Conservation (phyloP, 768 basidiomycete genomes). For the Imleria badia region DNA sequence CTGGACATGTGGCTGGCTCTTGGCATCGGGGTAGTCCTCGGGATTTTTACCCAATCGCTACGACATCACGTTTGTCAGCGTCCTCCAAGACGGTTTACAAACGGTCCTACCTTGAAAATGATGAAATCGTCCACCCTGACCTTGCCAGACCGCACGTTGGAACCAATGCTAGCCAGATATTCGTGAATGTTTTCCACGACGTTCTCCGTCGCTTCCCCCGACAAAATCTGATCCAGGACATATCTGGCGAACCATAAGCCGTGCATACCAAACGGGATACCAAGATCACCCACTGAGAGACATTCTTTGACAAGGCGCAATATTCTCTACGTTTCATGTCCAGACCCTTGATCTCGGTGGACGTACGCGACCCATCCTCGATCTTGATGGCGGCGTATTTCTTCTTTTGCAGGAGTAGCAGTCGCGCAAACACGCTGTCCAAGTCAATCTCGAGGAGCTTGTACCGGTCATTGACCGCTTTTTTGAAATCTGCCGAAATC, state of each 20-base stretch:
- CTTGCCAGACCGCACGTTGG: slow-evolving; percentile 74
- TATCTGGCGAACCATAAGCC: slow-evolving; percentile 50
- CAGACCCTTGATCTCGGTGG: slow-evolving; percentile 91
- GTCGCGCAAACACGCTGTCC: slow-evolving; percentile 89
- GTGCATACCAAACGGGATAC: not conserved
- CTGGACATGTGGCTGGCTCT: slow-evolving; percentile 94
- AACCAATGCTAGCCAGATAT: slow-evolving; percentile 74
- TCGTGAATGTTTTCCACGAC: slow-evolving; percentile 94
- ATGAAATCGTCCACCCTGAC: slow-evolving; percentile 92
- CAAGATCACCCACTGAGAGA: slow-evolving; percentile 72
- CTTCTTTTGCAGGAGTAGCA: slow-evolving; percentile 95
- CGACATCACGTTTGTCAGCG: not conserved
- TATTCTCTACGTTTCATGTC: slow-evolving; percentile 99
- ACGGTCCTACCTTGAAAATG: slow-evolving; percentile 74
- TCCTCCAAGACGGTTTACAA: not conserved
- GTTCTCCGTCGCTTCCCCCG: slow-evolving; percentile 84
- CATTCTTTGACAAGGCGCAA: slow-evolving; percentile 85
- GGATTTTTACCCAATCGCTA: slow-evolving; percentile 96
- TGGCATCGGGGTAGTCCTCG: slow-evolving; percentile 94
- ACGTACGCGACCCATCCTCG: slow-evolving; percentile 74
- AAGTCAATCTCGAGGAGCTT: slow-evolving; percentile 95
- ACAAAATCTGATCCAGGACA: slow-evolving; percentile 86
- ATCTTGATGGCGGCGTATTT: slow-evolving; percentile 98
- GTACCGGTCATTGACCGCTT: slow-evolving; percentile 94
- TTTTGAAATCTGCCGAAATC: slow-evolving; percentile 92